A percentile compares a stretch with the other conserved stretches of the same genome.
phyloP scores from a whole-genome alignment of 768 basidiomycete species.

The Paxillus involutus region DNA sequence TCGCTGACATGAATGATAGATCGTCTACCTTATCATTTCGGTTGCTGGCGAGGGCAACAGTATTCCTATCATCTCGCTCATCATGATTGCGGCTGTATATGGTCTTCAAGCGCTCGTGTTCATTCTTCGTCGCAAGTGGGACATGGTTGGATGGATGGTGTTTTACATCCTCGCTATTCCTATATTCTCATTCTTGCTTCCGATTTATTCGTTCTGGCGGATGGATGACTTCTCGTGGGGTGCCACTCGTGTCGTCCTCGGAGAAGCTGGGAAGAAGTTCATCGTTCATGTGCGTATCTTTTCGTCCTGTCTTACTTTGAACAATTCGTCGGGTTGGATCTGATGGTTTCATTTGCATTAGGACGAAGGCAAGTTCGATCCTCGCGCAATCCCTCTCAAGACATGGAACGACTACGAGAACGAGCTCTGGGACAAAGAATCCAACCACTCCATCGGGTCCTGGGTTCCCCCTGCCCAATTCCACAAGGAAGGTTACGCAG shows the following conservation, averaged over 20 bases:
- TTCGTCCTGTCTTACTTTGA: not conserved
- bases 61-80: slow-evolving; percentile 78
- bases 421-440: slow-evolving; percentile 97
- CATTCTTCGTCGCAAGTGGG: slow-evolving; percentile 91
- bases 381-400: slow-evolving; percentile 89
- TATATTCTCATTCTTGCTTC: slow-evolving; percentile 89
- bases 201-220: slow-evolving; percentile 93
- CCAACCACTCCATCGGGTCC: slow-evolving; percentile 91
- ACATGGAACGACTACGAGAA: slow-evolving; percentile 98
- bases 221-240: slow-evolving; percentile 99
- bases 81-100: slow-evolving; percentile 94
- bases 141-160: slow-evolving; percentile 97
- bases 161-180: slow-evolving; percentile 97
- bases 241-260: slow-evolving; percentile 87
- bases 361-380: slow-evolving; percentile 99
- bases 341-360: slow-evolving; percentile 27
- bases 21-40: slow-evolving; percentile 85
- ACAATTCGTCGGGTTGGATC: not conserved
- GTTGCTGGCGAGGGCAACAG: slow-evolving; percentile 63
- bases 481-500: slow-evolving; percentile 72
- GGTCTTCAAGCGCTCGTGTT: slow-evolving; percentile 93
- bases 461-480: slow-evolving; percentile 81
- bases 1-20: slow-evolving; percentile 42
- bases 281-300: slow-evolving; percentile 78
- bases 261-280: slow-evolving; percentile 94